Evolutionary conservation across 164 flowering plant species (phyloP), one percentile per base, ranked within the genome.

Genomic region (Santalum album): DNA sequence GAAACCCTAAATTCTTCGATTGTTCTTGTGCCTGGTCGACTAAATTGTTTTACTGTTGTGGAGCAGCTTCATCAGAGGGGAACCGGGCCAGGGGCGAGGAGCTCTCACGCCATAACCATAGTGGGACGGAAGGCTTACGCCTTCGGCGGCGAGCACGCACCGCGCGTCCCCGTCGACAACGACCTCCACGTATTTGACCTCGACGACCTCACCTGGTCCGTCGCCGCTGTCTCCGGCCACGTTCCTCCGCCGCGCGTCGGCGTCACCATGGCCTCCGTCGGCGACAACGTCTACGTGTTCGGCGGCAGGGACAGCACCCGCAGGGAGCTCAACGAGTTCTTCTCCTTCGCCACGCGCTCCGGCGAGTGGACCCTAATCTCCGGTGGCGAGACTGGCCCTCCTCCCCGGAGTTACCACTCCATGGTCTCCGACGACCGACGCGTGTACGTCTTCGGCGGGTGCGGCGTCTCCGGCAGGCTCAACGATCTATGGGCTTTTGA

Each of bases 221-320:
- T 80, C 26, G 83, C 73, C 1, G 74, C 62, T 0, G 91, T 57
- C 4, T 60, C 78, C 17, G 99, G 99, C 1, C 90, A 89, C 40
- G 29, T 74, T 44, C 99, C 99, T 5, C 99, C 96, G 7, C 95
- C 97, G 0, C 91, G 97, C 11, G 81, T 92, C 3, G 97, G 99
- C 16, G 96, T 92, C 53, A 75, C 86, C 0, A 82, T 89, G 96
- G 86, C 82, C 0, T 62, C 97, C 0, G 72, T 89, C 1, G 84
- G 78, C 1, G 62, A 48, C 18, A 75, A 69, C 54, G 75, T 92
- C 49, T 92, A 85, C 52, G 84, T 89, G 1, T 92, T 92, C 60
- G 99, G 99, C 23, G 99, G 97, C 10, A 64, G 97, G 43, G 99
- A 92, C 54, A 54, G 45, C 2, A 62, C 64, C 1, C 96, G 83